A percentile compares a stretch with the other conserved stretches of the same genome.
Evolutionary conservation across 164 flowering plant genomes (phyloP).

Genomic region (Nelumbo lutea): DNA sequence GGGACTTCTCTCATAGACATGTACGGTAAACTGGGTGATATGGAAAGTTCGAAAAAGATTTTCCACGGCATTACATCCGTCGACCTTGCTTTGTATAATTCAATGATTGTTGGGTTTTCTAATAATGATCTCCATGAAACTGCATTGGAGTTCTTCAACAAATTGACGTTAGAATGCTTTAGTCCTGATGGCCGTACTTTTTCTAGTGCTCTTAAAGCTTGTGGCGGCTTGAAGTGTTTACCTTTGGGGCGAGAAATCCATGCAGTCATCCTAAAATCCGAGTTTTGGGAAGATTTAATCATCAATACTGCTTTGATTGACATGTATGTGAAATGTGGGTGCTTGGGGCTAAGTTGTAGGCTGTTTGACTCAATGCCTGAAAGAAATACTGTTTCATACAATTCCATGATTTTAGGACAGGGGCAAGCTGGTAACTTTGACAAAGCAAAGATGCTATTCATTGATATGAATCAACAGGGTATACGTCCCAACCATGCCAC

Average conservation of each 20-base stretch:
- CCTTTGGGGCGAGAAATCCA: slow-evolving; percentile 22
- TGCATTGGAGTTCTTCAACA: slow-evolving; percentile 15
- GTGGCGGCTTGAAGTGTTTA: slow-evolving; percentile 18
- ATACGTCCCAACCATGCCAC: slow-evolving; percentile 21
- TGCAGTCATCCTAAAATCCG: slow-evolving; percentile 20
- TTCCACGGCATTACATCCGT: slow-evolving; percentile 1
- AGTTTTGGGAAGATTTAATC: slow-evolving; percentile 16
- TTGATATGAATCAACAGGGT: slow-evolving; percentile 12
- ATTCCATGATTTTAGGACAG: slow-evolving; percentile 15
- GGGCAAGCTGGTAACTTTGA: slow-evolving; percentile 8
- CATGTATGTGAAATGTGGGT: slow-evolving; percentile 29
- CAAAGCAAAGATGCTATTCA: slow-evolving; percentile 14
- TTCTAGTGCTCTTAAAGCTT: slow-evolving; percentile 25
- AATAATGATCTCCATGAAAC: slow-evolving; percentile 13
- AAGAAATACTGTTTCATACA: slow-evolving; percentile 13
- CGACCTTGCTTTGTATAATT: slow-evolving; percentile 19
- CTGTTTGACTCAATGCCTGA: slow-evolving; percentile 8
- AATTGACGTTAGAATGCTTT: slow-evolving; percentile 14
- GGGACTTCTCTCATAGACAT: slow-evolving; percentile 23
- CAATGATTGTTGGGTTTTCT: slow-evolving; percentile 25
- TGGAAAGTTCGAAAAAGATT: slow-evolving; percentile 12
- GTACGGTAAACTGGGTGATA: slow-evolving; percentile 19
- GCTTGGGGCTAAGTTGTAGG: slow-evolving; percentile 5
- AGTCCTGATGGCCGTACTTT: slow-evolving; percentile 21
- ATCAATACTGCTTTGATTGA: slow-evolving; percentile 24